Evolutionary conservation across 495 filamentous ascomycete genomes (phyloP).

Genomic region (Aspergillus funiculosus): DNA sequence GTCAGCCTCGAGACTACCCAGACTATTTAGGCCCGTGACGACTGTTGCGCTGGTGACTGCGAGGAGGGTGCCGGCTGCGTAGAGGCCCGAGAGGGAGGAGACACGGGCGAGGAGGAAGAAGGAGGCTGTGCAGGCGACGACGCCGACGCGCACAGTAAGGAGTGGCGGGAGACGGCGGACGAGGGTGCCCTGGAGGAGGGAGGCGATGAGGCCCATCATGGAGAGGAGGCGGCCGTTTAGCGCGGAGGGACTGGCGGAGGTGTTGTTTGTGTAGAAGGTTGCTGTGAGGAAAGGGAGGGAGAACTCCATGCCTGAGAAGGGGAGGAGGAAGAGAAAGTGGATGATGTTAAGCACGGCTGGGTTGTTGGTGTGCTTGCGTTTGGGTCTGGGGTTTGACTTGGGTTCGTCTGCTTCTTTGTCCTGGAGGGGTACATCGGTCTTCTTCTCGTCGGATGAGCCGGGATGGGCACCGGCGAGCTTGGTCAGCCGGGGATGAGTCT

Average conservation of each 20-base stretch:
- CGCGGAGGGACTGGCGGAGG: slow-evolving; percentile 49
- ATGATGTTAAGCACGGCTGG: slow-evolving; percentile 76
- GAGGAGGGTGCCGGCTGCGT: slow-evolving; percentile 71
- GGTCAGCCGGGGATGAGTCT: slow-evolving; percentile 64
- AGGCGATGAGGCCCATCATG: slow-evolving; percentile 88
- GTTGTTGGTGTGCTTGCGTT: slow-evolving; percentile 60
- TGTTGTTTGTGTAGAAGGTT: slow-evolving; percentile 66
- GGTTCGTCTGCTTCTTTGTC: not conserved
- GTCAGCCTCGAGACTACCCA: slow-evolving; percentile 81
- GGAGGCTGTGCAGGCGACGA: slow-evolving; percentile 66
- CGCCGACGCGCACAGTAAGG: slow-evolving; percentile 68
- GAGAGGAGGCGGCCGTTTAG: slow-evolving; percentile 85
- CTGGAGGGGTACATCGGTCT: not conserved
- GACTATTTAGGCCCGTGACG: slow-evolving; percentile 85
- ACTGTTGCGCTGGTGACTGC: slow-evolving; percentile 90
- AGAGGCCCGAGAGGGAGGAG: slow-evolving; percentile 59
- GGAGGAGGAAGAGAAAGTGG: slow-evolving; percentile 88
- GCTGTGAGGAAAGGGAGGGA: slow-evolving; percentile 92
- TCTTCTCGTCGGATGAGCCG: not conserved
- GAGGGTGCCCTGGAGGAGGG: slow-evolving; percentile 78
- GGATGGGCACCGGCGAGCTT: slow-evolving; percentile 27
- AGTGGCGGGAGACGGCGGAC: slow-evolving; percentile 77
- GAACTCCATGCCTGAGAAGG: slow-evolving; percentile 97
- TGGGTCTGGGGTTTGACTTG: slow-evolving; percentile 4
- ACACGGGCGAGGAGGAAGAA: slow-evolving; percentile 77